A percentile compares a stretch with the other conserved stretches of the same genome.
phyloP scores from a whole-genome alignment of 108 stramenopile species.

The Aurantiochytrium sp. region DNA sequence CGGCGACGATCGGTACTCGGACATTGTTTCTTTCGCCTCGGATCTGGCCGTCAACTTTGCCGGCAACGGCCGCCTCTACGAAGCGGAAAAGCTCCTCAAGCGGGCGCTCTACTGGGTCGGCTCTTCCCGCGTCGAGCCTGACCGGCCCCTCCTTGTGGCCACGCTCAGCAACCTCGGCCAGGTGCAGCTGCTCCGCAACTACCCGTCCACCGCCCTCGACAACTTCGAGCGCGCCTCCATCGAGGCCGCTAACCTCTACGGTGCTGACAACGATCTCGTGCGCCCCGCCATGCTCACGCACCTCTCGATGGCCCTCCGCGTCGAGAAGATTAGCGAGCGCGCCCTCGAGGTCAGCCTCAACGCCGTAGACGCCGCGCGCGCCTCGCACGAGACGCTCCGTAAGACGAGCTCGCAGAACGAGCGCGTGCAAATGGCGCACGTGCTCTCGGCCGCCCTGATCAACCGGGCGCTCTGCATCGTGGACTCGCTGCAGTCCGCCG shows the following conservation, averaged over 20 bases:
- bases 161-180: not conserved
- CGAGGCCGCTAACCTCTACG: not conserved
- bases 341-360: not conserved
- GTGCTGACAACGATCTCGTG: not conserved
- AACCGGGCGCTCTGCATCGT: not conserved
- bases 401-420: not conserved
- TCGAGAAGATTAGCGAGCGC: not conserved
- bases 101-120: not conserved
- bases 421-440: not conserved
- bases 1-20: not conserved
- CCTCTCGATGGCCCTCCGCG: not conserved
- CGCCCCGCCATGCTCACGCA: not conserved
- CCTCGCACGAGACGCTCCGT: not conserved
- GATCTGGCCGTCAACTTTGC: not conserved
- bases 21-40: not conserved
- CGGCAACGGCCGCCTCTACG: not conserved
- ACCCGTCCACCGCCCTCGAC: not conserved
- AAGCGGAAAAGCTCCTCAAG: not conserved
- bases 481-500: not conserved
- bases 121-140: not conserved
- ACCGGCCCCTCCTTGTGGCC: not conserved
- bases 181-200: not conserved
- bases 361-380: not conserved
- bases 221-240: not conserved
- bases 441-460: not conserved